phyloP scores from a whole-genome alignment of 2,329 filamentous ascomycete species.

The Pseudogymnoascus sp. region DNA sequence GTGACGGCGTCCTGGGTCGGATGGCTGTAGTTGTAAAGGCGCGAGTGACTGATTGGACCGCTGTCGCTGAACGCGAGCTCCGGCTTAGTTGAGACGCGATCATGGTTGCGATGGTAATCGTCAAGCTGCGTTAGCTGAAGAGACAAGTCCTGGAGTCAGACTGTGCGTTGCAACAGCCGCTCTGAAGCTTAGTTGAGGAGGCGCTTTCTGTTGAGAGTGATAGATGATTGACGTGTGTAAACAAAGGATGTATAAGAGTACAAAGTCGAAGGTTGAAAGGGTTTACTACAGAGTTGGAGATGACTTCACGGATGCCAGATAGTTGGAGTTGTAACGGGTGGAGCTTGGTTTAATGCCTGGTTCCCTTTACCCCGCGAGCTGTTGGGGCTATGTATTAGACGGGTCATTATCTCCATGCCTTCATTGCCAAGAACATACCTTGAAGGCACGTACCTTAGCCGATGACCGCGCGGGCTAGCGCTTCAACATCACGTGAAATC shows the following conservation, averaged over 20 bases:
- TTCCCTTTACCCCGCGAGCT: background rate
- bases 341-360: background rate
- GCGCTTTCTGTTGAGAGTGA: background rate
- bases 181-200: background rate
- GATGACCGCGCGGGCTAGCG: background rate
- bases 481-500: constrained; percentile 3
- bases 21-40: constrained; percentile 50
- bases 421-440: constrained; percentile 3
- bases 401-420: background rate
- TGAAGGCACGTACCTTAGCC: constrained; percentile 1
- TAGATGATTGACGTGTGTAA: background rate
- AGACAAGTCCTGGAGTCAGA: background rate
- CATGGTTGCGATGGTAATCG: constrained; percentile 17
- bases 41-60: constrained; percentile 6
- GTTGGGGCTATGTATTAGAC: constrained; percentile 3
- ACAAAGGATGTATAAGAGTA: background rate
- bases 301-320: background rate
- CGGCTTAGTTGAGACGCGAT: constrained; percentile 24
- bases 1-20: constrained; percentile 53
- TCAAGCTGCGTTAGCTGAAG: constrained; percentile 15
- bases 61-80: constrained; percentile 16
- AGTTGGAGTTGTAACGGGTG: background rate
- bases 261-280: background rate
- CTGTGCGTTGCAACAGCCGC: constrained; percentile 1
- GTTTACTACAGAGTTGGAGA: background rate